Evolutionary conservation across 257 asterid species (phyloP).

Genomic region (Ocimum tenuiflorum): DNA sequence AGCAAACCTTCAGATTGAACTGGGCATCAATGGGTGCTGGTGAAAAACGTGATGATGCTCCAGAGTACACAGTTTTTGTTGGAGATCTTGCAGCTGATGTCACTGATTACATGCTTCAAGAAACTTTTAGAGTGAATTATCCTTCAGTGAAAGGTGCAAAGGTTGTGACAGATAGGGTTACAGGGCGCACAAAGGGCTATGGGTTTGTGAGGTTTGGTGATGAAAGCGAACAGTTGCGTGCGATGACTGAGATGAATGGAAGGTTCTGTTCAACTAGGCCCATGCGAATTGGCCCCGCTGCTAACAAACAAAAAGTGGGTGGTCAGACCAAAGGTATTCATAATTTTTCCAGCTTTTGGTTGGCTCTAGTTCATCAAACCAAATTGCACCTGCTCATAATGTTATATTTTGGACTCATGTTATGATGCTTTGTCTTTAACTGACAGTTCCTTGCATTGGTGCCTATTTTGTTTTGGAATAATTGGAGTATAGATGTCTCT

Average conservation of each 20-base stretch:
- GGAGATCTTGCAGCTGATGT: slow-evolving; percentile 97
- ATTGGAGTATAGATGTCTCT: slow-evolving; percentile 28
- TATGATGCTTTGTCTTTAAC: slow-evolving; percentile 25
- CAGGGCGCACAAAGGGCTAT: slow-evolving; percentile 87
- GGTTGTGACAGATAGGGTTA: slow-evolving; percentile 75
- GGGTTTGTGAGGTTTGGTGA: slow-evolving; percentile 85
- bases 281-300: slow-evolving; percentile 92
- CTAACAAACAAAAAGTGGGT: slow-evolving; percentile 65
- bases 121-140: slow-evolving; percentile 69
- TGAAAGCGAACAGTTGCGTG: slow-evolving; percentile 75
- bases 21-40: slow-evolving; percentile 97
- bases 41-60: slow-evolving; percentile 74
- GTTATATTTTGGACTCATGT: slow-evolving; percentile 16
- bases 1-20: slow-evolving; percentile 71
- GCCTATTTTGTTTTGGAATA: slow-evolving; percentile 30
- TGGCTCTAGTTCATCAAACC: slow-evolving; percentile 9
- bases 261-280: slow-evolving; percentile 83
- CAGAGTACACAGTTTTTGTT: slow-evolving; percentile 76
- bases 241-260: slow-evolving; percentile 96
- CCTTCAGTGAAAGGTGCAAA: slow-evolving; percentile 79
- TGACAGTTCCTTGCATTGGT: slow-evolving; percentile 35
- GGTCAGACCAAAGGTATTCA: slow-evolving; percentile 61
- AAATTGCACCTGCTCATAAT: slow-evolving; percentile 2
- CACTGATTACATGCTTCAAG: slow-evolving; percentile 82
- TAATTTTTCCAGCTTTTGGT: slow-evolving; percentile 8